A percentile compares a stretch with the other conserved stretches of the same genome.
Evolutionary conservation across 495 filamentous ascomycete genomes (phyloP).

Genomic region (Xylaria palmicola): DNA sequence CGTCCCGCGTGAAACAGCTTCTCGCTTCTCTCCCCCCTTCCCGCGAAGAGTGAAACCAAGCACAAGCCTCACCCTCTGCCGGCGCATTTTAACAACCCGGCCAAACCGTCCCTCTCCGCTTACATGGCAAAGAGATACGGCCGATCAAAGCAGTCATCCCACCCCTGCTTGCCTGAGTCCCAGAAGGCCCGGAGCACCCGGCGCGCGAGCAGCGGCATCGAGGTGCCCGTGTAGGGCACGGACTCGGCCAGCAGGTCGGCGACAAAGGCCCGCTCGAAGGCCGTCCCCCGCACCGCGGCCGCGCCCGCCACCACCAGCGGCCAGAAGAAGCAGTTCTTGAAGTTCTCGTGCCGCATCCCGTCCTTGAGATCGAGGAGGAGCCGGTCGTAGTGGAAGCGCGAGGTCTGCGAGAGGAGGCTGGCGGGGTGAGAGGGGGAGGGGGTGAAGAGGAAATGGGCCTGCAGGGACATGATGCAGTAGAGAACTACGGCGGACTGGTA

Average conservation of each 20-base stretch:
- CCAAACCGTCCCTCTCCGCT: not conserved
- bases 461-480: slow-evolving; percentile 13
- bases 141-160: slow-evolving; percentile 15
- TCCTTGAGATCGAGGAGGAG: slow-evolving; percentile 14
- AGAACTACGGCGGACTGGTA: slow-evolving; percentile 10
- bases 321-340: slow-evolving; percentile 18
- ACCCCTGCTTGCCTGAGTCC: not conserved
- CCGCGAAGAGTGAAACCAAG: too few species aligned
- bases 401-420: not conserved
- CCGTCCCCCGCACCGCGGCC: slow-evolving; percentile 1
- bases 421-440: too few species aligned
- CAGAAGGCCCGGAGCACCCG: slow-evolving; percentile 8
- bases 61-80: too few species aligned
- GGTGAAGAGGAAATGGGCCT: too few species aligned
- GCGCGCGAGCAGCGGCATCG: slow-evolving; percentile 3
- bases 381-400: not conserved
- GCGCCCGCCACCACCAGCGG: slow-evolving; percentile 8
- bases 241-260: not conserved
- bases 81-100: too few species aligned
- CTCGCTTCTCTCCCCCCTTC: too few species aligned
- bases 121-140: slow-evolving; percentile 11
- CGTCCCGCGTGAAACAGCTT: too few species aligned
- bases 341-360: not conserved
- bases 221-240: slow-evolving; percentile 1
- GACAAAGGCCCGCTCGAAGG: slow-evolving; percentile 9